Percentiles rank a stretch among this genome's conserved stretches.
Evolutionary conservation across 2,329 filamentous ascomycete species (phyloP).

Genomic region (Aspergillus sp.): DNA sequence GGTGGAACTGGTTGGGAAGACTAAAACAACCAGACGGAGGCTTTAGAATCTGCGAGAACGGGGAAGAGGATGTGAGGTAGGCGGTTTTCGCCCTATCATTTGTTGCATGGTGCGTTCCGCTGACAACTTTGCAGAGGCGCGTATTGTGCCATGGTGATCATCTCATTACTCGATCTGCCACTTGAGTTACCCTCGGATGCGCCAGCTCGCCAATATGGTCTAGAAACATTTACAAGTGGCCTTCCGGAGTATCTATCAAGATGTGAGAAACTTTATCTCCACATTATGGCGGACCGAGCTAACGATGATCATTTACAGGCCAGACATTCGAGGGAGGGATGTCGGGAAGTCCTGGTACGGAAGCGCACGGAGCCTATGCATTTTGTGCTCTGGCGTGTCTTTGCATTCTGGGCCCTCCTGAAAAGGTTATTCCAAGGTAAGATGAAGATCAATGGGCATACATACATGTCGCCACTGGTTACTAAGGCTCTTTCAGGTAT

Average conservation of each 20-base stretch:
- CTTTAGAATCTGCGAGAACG: constrained; percentile 79
- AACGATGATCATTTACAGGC: constrained; percentile 43
- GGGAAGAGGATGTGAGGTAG: constrained; percentile 87
- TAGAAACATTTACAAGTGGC: constrained; percentile 61
- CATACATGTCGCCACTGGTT: background rate
- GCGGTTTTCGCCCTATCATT: constrained; percentile 18
- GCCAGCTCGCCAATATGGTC: constrained; percentile 57
- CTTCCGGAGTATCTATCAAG: constrained; percentile 72
- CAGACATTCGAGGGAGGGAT: constrained; percentile 96
- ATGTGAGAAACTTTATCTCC: constrained; percentile 50
- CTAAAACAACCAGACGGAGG: constrained; percentile 84
- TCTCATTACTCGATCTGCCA: constrained; percentile 77
- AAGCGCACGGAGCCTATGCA: constrained; percentile 94
- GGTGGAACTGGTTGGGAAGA: constrained; percentile 78
- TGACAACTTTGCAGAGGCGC: constrained; percentile 57
- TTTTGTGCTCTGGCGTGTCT: constrained; percentile 90
- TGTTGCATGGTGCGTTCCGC: constrained; percentile 9
- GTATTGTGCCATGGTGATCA: constrained; percentile 81
- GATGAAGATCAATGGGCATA: constrained; percentile 20
- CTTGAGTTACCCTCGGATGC: constrained; percentile 68
- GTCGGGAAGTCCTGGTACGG: constrained; percentile 72
- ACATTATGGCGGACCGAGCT: background rate
- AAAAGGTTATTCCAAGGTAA: constrained; percentile 65
- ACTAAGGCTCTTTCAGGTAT: constrained; percentile 46
- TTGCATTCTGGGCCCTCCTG: constrained; percentile 73